A percentile compares a stretch with the other conserved stretches of the same genome.
Evolutionary conservation across 768 basidiomycete species (phyloP).

Genomic region (Calvatia gigantea): DNA sequence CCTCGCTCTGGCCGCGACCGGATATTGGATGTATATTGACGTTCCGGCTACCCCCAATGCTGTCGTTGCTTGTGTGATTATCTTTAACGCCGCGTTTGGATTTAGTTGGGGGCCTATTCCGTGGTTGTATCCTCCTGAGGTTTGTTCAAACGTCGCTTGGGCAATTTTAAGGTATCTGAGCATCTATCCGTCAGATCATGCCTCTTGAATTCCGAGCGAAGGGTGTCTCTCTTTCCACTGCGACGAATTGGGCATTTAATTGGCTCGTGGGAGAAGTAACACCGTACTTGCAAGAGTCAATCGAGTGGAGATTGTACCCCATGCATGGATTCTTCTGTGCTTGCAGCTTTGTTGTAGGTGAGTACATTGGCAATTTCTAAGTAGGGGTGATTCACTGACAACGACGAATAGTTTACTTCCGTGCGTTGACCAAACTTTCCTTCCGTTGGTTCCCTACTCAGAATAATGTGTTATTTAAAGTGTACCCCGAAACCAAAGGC

Average conservation of each 20-base stretch:
- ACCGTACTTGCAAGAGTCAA: conserved; percentile 81
- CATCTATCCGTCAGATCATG: conserved; percentile 63
- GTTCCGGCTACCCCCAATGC: conserved; percentile 80
- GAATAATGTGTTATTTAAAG: conserved; percentile 31
- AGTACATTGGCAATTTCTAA: conserved; percentile 10
- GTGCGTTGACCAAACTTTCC: conserved; percentile 37
- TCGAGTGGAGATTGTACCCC: conserved; percentile 89
- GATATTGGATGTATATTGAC: conserved; percentile 94
- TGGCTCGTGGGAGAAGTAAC: conserved; percentile 88
- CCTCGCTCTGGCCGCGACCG: conserved; percentile 70
- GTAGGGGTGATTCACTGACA: conserved; percentile 1
- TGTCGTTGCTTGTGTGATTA: conserved; percentile 84
- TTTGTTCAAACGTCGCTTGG: conserved; percentile 22
- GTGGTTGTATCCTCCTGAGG: conserved; percentile 88
- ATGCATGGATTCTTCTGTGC: conserved; percentile 95
- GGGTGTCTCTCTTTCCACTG: conserved; percentile 93
- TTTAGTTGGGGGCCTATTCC: conserved; percentile 91
- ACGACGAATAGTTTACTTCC: conserved; percentile 59
- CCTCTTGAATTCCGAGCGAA: conserved; percentile 87
- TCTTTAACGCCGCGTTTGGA: conserved; percentile 94
- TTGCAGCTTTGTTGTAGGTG: conserved; percentile 79
- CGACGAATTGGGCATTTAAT: conserved; percentile 88
- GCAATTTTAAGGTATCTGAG: neutral
- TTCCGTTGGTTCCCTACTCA: neutral
- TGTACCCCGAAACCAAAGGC: conserved; percentile 85